Evolutionary conservation across 306 rosid species (phyloP).

Genomic region (Corylus heterophylla): DNA sequence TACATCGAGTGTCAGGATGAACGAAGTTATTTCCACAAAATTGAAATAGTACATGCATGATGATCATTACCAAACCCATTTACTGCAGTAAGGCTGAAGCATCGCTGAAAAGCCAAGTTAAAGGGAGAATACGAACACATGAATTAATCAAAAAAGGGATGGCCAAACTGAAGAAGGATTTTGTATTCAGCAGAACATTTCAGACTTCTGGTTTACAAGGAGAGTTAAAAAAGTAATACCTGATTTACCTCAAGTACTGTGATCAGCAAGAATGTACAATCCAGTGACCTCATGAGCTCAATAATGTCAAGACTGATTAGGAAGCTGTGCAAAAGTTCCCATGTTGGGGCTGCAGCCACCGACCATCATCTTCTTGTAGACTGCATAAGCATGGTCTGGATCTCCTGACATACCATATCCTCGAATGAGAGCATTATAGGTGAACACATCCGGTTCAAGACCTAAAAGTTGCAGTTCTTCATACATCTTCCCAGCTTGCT

Average conservation of each 20-base stretch:
- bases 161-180: neutral
- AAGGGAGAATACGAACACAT: neutral
- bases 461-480: slow-evolving; percentile 74
- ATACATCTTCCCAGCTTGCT: slow-evolving; percentile 66
- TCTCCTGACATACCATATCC: slow-evolving; percentile 69
- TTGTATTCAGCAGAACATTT: neutral
- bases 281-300: slow-evolving; percentile 13
- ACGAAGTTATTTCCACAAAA: neutral
- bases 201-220: neutral
- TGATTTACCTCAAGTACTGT: slow-evolving; percentile 22
- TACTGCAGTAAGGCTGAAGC: neutral
- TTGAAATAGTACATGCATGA: neutral
- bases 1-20: slow-evolving; percentile 7
- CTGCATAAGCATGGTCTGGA: slow-evolving; percentile 69
- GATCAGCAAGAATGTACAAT: slow-evolving; percentile 22
- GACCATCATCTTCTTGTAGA: slow-evolving; percentile 86
- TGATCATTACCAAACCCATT: neutral
- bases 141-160: neutral
- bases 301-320: slow-evolving; percentile 53
- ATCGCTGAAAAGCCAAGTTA: neutral
- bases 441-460: slow-evolving; percentile 86
- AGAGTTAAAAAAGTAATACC: slow-evolving; percentile 19
- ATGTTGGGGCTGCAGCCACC: slow-evolving; percentile 80
- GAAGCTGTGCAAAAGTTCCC: slow-evolving; percentile 83
- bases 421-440: slow-evolving; percentile 92